A percentile compares a stretch with the other conserved stretches of the same genome.
Conservation (phyloP, 768 basidiomycete species). For the Panellus pusillus region DNA sequence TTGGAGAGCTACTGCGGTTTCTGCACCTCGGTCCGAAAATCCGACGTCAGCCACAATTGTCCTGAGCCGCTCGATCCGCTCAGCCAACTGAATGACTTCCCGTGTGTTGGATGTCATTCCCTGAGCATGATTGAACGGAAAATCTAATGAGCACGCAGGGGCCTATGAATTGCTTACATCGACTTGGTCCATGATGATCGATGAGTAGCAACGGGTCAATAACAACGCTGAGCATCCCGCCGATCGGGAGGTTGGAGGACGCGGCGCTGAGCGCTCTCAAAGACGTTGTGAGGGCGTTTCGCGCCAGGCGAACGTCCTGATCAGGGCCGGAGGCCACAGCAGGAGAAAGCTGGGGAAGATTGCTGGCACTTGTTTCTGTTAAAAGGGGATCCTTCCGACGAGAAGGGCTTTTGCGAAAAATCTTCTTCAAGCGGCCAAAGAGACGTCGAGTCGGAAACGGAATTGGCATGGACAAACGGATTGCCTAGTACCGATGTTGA, state of each 20-base stretch:
- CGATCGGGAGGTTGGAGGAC: neutral
- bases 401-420: too few species aligned
- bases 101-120: neutral
- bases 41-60: neutral
- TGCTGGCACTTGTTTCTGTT: too few species aligned
- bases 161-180: neutral
- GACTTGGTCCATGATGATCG: neutral
- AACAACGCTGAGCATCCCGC: neutral
- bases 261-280: neutral
- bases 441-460: too few species aligned
- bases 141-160: too few species aligned
- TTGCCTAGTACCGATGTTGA: too few species aligned
- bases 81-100: neutral
- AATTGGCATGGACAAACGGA: too few species aligned
- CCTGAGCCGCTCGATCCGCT: neutral
- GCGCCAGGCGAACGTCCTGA: neutral
- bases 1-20: neutral
- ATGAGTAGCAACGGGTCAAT: neutral
- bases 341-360: too few species aligned
- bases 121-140: neutral
- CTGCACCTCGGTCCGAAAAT: neutral
- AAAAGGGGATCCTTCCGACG: too few species aligned
- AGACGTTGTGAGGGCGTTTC: neutral
- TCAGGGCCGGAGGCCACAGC: neutral
- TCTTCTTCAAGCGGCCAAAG: too few species aligned